These are phyloP conservation scores for Breynia disticha DNA, from an alignment of 441 rosid species.

Conservation along the genomic window DNA sequence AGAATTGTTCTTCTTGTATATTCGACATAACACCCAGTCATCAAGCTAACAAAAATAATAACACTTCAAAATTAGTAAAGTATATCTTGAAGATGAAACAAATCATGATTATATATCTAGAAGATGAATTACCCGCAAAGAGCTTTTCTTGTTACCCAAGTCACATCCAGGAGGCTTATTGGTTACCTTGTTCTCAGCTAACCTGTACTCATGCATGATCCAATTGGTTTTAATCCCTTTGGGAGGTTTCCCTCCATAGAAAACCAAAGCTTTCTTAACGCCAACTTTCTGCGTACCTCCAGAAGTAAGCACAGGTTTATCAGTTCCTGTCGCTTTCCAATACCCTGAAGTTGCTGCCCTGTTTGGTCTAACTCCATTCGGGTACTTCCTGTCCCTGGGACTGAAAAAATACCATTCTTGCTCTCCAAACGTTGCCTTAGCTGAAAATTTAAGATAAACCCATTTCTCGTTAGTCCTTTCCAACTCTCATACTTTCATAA, in stretches of 20 bases:
- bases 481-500: not conserved
- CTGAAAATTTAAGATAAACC: constrained; percentile 23
- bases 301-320: constrained; percentile 63
- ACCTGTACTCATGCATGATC: constrained; percentile 96
- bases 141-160: constrained; percentile 49
- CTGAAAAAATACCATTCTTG: constrained; percentile 94
- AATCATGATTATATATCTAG: too few species aligned
- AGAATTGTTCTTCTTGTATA: constrained; percentile 61
- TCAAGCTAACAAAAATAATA: constrained; percentile 42
- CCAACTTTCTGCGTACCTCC: constrained; percentile 69
- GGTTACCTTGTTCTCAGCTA: constrained; percentile 41
- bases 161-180: constrained; percentile 50
- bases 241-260: constrained; percentile 91
- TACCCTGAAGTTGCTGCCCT: constrained; percentile 96
- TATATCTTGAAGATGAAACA: too few species aligned
- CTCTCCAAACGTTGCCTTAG: constrained; percentile 85
- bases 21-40: constrained; percentile 85
- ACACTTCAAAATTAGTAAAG: not conserved
- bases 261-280: constrained; percentile 85
- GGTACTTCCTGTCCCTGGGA: constrained; percentile 88
- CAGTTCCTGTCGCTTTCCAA: constrained; percentile 97
- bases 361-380: constrained; percentile 86
- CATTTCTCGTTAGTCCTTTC: not conserved
- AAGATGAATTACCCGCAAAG: constrained; percentile 49
- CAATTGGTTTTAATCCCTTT: constrained; percentile 86